Percentiles rank a stretch among this genome's conserved stretches.
Evolutionary conservation across 352 stramenopile genomes (phyloP).

Genomic region (Thraustochytrium striatum): DNA sequence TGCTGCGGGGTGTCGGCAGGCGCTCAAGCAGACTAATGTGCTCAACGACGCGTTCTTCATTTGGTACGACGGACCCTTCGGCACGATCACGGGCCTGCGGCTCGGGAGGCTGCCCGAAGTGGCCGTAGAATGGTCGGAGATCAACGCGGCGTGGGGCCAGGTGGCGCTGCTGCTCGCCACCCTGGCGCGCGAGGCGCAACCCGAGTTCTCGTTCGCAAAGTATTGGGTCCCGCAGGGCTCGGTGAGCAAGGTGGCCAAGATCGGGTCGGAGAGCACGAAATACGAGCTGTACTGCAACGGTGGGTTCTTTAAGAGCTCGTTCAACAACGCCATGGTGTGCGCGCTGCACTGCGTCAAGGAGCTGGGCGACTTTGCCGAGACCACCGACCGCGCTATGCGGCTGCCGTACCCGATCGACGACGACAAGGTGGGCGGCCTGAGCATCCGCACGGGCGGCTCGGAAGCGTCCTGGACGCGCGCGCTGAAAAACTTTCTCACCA

Average conservation of each 20-base stretch:
- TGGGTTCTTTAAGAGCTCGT: constrained; percentile 69
- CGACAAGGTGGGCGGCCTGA: constrained; percentile 78
- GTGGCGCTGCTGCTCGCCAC: constrained; percentile 73
- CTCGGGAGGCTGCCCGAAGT: constrained; percentile 71
- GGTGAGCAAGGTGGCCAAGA: constrained; percentile 68
- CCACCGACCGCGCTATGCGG: constrained; percentile 75
- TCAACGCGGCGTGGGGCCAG: constrained; percentile 77
- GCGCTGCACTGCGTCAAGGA: constrained; percentile 80
- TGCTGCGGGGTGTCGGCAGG: not conserved
- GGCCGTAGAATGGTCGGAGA: constrained; percentile 79
- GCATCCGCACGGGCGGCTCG: constrained; percentile 71
- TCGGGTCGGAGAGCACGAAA: constrained; percentile 38
- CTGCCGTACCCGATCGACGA: constrained; percentile 83
- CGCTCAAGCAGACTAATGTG: constrained; percentile 61
- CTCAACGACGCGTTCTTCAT: constrained; percentile 84
- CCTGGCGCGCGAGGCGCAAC: constrained; percentile 73
- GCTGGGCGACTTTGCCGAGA: constrained; percentile 69
- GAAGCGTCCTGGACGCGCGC: constrained; percentile 84
- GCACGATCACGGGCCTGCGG: constrained; percentile 77
- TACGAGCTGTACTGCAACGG: constrained; percentile 56
- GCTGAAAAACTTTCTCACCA: constrained; percentile 81
- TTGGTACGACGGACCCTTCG: constrained; percentile 79
- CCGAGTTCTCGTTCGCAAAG: constrained; percentile 58
- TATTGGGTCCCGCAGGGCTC: constrained; percentile 77
- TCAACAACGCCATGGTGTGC: constrained; percentile 81